These are phyloP conservation scores for Penicillium samsonianum DNA, from an alignment of 495 filamentous ascomycete species.

Conservation along the genomic window DNA sequence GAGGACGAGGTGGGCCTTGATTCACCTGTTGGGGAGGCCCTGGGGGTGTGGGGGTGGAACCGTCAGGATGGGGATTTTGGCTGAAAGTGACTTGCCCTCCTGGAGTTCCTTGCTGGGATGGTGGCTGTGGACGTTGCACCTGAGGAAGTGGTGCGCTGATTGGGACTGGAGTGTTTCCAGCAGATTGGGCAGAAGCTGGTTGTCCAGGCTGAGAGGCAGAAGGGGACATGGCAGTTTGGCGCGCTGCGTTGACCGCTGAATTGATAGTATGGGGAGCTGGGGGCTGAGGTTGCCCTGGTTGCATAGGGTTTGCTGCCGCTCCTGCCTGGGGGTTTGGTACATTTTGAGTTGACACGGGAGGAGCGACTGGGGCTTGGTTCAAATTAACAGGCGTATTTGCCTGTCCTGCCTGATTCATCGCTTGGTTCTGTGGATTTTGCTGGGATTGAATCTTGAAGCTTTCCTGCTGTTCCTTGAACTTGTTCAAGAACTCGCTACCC, in stretches of 20 bases:
- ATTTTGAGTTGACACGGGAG: conserved; percentile 22
- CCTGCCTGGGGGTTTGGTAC: conserved; percentile 27
- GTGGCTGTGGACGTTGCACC: conserved; percentile 46
- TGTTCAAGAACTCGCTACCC: conserved; percentile 46
- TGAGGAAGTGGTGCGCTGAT: conserved; percentile 46
- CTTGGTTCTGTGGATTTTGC: conserved; percentile 33
- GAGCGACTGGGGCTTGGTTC: conserved; percentile 17
- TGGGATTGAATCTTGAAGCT: conserved; percentile 44
- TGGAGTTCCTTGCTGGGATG: conserved; percentile 40
- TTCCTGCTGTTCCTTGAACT: conserved; percentile 53
- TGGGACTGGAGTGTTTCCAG: conserved; percentile 42
- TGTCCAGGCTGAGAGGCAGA: conserved; percentile 42
- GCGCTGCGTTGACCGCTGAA: conserved; percentile 54
- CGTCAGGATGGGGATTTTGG: conserved; percentile 37
- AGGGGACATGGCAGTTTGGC: conserved; percentile 48
- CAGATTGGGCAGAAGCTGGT: conserved; percentile 41
- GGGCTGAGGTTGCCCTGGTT: conserved; percentile 41
- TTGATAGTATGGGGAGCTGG: conserved; percentile 55
- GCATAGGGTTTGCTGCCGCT: conserved; percentile 29
- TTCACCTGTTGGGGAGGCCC: conserved; percentile 42
- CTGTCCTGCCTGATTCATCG: conserved; percentile 30
- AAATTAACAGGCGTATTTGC: conserved; percentile 11
- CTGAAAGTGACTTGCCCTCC: conserved; percentile 43
- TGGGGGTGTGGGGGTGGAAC: conserved; percentile 44
- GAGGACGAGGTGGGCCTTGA: conserved; percentile 56